Evolutionary conservation across 345 rosid genomes (phyloP).

Genomic region (Kernera saxatilis): DNA sequence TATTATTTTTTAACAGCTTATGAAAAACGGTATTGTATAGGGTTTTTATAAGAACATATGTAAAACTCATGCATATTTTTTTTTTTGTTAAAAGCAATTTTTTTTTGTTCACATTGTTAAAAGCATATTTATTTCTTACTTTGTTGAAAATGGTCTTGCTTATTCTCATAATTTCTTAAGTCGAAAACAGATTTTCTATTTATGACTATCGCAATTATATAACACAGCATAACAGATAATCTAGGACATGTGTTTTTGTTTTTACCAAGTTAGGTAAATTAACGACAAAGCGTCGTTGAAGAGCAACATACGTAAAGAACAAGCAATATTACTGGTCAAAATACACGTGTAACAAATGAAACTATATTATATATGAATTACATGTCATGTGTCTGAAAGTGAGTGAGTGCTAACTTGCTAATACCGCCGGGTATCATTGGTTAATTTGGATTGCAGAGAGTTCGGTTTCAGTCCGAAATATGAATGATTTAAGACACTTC

Average conservation of each 20-base stretch:
- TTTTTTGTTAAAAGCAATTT: too few species aligned
- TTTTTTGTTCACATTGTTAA: too few species aligned
- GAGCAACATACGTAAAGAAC: slow-evolving; percentile 21
- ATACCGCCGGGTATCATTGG: not conserved
- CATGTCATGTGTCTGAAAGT: not conserved
- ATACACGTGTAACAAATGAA: not conserved
- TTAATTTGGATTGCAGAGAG: not conserved
- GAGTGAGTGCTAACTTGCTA: not conserved
- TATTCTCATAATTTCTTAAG: not conserved
- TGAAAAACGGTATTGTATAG: not conserved
- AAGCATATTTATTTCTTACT: not conserved
- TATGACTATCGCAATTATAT: not conserved
- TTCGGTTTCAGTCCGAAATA: not conserved
- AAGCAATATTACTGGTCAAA: slow-evolving; percentile 10
- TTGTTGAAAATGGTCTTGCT: not conserved
- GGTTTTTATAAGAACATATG: not conserved
- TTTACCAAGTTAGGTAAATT: slow-evolving; percentile 10
- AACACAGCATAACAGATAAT: not conserved
- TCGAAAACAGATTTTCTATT: not conserved
- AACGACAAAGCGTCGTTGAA: not conserved
- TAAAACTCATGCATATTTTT: not conserved
- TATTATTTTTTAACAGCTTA: too few species aligned
- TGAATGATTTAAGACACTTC: not conserved
- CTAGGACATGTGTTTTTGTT: not conserved
- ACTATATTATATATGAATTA: not conserved